A percentile compares a stretch with the other conserved stretches of the same genome.
Evolutionary conservation across 768 basidiomycete genomes (phyloP).

Genomic region (Hemileccinum impolitum): DNA sequence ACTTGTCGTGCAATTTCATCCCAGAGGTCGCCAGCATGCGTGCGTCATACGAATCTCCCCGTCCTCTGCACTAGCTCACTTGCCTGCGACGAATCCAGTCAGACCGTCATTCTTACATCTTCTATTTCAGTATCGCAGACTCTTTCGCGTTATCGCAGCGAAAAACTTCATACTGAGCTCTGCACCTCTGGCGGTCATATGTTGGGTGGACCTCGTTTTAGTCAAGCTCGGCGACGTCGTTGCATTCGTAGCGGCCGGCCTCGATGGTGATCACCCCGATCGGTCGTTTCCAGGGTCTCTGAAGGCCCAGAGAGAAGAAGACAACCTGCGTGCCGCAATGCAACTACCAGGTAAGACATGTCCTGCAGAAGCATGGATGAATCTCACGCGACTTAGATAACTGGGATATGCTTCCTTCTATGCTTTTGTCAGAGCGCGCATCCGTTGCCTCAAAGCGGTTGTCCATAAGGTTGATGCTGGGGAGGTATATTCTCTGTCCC

Average conservation of each 20-base stretch:
- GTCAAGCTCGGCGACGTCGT: conserved; percentile 45
- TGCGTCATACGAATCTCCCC: conserved; percentile 7
- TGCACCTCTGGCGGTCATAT: conserved; percentile 40
- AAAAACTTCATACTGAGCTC: conserved; percentile 24
- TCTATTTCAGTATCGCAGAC: conserved; percentile 51
- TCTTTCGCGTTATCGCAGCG: conserved; percentile 45
- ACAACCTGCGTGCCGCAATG: conserved; percentile 53
- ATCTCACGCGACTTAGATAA: conserved; percentile 38
- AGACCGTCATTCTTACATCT: conserved; percentile 28
- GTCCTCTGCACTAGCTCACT: conserved; percentile 5
- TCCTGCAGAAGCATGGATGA: not conserved
- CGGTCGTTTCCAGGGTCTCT: conserved; percentile 27
- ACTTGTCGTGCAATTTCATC: conserved; percentile 8
- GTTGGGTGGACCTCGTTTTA: conserved; percentile 64
- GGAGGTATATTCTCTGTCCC: conserved; percentile 50
- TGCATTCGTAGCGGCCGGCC: conserved; percentile 30
- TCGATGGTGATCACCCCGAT: conserved; percentile 9
- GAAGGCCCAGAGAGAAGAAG: conserved; percentile 44
- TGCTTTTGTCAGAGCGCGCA: conserved; percentile 44
- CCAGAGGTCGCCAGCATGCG: conserved; percentile 17
- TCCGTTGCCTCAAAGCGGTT: conserved; percentile 64
- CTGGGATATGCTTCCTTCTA: conserved; percentile 46
- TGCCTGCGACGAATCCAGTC: conserved; percentile 23
- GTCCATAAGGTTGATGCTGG: conserved; percentile 53
- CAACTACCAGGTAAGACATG: conserved; percentile 60